Base-by-base conservation (phyloP, 768 basidiomycete species). In the Suillus subalutaceus region DNA sequence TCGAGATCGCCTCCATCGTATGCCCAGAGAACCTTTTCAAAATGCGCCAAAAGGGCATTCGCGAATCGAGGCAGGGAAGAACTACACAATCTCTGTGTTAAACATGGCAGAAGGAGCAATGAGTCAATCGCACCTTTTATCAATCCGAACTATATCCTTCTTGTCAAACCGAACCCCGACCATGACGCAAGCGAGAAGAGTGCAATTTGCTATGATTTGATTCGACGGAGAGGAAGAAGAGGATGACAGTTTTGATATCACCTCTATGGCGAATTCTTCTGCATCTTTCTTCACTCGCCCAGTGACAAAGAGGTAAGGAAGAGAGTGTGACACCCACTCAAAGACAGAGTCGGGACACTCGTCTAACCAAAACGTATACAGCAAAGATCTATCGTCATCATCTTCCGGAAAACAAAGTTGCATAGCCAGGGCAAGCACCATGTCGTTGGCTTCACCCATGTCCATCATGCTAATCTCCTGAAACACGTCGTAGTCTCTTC, bases 371-470 rank as follows among this genome's bases (percentile, higher is more conserved):
- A 0, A 7, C 3, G 13, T 0, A n/a, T 10, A 12, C 4, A 9
- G n/a, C 46, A 0, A 3, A 48, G 12, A 12, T 12, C 4, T 4
- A 12, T 2, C 0, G 12, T n/a, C 46, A 4, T 23, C 46, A n/a
- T 50, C 12, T 13, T 50, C n/a, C n/a, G 12, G 12, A 50, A 13
- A 0, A 50, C n/a, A 50, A 53, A 53, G 26, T 1, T 16, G 3
- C 26, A 8, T 16, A 30, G 26, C 3, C 15, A 8, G 16, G 15
- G 7, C 1, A 53, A 53, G 52, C 15, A 53, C 26, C 48, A 4
- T 13, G 4, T 1, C 0, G 23, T 50, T 1, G 12, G 13, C 9
- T 13, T 0, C 0, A n/a, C 5, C 2, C 1, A 23, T 13, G 48
- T 13, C 2, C 48, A 2, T n/a, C 10, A 4, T 0, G 0, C 0